Conservation (phyloP, 495 filamentous ascomycete species). For the Tirmania nivea region DNA sequence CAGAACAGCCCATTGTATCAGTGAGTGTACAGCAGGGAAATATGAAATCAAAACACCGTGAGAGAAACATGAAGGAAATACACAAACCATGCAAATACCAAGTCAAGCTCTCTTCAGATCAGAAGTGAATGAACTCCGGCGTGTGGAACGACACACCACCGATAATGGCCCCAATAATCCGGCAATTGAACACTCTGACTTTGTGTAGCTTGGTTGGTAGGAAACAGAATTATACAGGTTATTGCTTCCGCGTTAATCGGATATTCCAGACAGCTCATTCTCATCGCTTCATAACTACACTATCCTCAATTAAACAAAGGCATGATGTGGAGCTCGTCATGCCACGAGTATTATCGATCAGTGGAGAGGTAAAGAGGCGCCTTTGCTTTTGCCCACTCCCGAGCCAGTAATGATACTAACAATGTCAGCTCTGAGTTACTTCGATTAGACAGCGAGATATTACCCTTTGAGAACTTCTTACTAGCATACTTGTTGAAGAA, state of each 20-base stretch:
- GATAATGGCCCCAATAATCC: too few species aligned
- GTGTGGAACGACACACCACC: too few species aligned
- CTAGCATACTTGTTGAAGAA: conserved; percentile 99
- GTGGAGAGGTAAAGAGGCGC: neutral
- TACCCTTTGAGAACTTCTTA: conserved; percentile 95
- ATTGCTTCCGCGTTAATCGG: neutral
- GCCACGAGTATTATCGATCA: neutral
- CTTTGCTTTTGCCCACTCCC: neutral
- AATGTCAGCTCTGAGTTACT: neutral
- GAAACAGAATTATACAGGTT: neutral
- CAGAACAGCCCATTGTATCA: too few species aligned
- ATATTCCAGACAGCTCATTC: neutral
- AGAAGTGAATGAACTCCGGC: too few species aligned
- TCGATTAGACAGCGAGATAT: neutral
- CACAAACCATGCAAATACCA: too few species aligned
- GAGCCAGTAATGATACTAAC: neutral
- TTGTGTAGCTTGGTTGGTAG: neutral
- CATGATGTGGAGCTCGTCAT: neutral
- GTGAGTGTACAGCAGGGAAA: too few species aligned
- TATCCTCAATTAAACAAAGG: neutral
- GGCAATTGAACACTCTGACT: neutral
- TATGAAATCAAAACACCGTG: too few species aligned
- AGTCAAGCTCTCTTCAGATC: too few species aligned
- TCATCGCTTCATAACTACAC: neutral
- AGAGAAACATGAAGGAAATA: too few species aligned